A percentile compares a stretch with the other conserved stretches of the same genome.
Evolutionary conservation across 2,329 filamentous ascomycete species (phyloP).

Genomic region (Lasiodiplodia theobromae): DNA sequence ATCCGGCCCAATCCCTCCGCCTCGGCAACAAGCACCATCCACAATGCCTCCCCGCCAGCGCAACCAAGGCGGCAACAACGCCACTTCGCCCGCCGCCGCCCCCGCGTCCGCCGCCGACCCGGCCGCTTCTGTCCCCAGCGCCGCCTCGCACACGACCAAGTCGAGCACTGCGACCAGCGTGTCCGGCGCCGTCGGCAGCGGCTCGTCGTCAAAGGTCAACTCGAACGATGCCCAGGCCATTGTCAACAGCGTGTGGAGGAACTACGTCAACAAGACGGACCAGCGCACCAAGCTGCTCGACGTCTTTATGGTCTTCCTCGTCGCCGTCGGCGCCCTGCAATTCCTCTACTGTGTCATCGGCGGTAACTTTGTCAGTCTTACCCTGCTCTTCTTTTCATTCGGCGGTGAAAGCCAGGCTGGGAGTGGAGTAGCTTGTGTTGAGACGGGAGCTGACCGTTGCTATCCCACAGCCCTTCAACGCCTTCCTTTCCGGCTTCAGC

Average conservation of each 20-base stretch:
- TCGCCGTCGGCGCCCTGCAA: constrained; percentile 85
- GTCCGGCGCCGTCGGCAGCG: constrained; percentile 28
- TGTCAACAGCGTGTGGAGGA: constrained; percentile 72
- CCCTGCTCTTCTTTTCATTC: not conserved
- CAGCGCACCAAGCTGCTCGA: constrained; percentile 94
- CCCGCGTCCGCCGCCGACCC: constrained; percentile 32
- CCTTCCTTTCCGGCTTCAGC: constrained; percentile 93
- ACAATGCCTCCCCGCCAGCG: constrained; percentile 31
- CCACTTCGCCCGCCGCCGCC: constrained; percentile 29
- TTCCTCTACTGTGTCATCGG: constrained; percentile 91
- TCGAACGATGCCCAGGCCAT: constrained; percentile 63
- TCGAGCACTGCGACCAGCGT: constrained; percentile 32
- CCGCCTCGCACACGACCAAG: constrained; percentile 25
- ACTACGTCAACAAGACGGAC: constrained; percentile 82
- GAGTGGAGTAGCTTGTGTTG: not conserved
- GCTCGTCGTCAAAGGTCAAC: constrained; percentile 36
- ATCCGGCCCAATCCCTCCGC: constrained; percentile 32
- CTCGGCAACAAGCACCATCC: not conserved
- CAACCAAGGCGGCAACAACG: constrained; percentile 14
- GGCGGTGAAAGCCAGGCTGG: not conserved
- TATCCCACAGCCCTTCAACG: constrained; percentile 86
- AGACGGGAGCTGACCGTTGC: not conserved
- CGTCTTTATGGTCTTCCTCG: constrained; percentile 86
- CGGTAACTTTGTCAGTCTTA: constrained; percentile 85
- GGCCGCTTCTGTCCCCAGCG: constrained; percentile 36